Evolutionary conservation across 2,329 filamentous ascomycete species (phyloP).

Genomic region (Monilinia aucupariae): DNA sequence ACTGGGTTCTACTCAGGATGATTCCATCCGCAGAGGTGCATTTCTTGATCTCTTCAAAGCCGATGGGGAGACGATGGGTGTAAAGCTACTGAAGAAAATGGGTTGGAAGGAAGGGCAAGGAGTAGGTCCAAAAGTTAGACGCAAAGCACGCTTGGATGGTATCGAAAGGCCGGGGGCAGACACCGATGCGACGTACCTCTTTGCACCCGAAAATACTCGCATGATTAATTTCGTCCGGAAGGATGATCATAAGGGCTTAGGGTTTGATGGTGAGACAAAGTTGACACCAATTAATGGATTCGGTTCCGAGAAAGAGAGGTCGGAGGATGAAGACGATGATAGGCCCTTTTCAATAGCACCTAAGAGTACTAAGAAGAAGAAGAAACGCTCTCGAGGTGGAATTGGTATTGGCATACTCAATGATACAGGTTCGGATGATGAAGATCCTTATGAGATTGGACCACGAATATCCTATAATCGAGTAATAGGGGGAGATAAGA

Average conservation of each 20-base stretch:
- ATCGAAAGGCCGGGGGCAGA: conserved; percentile 31
- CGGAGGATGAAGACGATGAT: conserved; percentile 44
- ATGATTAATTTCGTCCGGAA: conserved; percentile 64
- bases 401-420: conserved; percentile 88
- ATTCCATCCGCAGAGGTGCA: conserved; percentile 44
- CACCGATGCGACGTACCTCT: conserved; percentile 55
- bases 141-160: conserved; percentile 64
- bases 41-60: conserved; percentile 68
- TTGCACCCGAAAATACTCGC: conserved; percentile 74
- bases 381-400: conserved; percentile 51
- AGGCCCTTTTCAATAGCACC: conserved; percentile 23
- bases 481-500: conserved; percentile 74
- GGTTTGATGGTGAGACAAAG: conserved; percentile 55
- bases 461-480: conserved; percentile 85
- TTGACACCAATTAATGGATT: conserved; percentile 38
- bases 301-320: conserved; percentile 34
- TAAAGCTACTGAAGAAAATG: conserved; percentile 82
- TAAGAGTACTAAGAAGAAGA: conserved; percentile 42
- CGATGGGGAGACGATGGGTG: conserved; percentile 78
- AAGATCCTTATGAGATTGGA: conserved; percentile 88
- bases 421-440: conserved; percentile 89
- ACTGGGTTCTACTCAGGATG: conserved; percentile 61
- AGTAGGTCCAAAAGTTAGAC: conserved; percentile 77
- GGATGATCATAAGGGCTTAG: conserved; percentile 64
- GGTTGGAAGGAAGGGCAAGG: conserved; percentile 95